Percentiles rank a stretch among this genome's conserved stretches.
Evolutionary conservation across 2,329 filamentous ascomycete genomes (phyloP).

Genomic region (Purpureocillium lavendulum): DNA sequence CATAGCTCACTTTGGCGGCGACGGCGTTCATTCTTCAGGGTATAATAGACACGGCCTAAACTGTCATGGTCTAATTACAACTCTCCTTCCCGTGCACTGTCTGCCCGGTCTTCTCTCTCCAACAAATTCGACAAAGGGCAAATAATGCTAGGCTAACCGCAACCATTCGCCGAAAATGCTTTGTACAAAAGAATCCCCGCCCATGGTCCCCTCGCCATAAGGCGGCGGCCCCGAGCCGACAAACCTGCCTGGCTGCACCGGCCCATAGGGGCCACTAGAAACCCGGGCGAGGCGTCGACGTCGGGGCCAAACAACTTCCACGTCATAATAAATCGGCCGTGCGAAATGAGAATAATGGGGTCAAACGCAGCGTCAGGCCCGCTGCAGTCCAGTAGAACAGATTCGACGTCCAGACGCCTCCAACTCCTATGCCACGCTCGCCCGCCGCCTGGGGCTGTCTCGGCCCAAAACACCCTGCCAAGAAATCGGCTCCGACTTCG

Average conservation of each 20-base stretch:
- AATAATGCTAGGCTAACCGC: conserved; percentile 14
- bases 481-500: neutral
- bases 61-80: conserved; percentile 26
- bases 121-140: conserved; percentile 8
- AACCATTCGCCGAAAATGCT: conserved; percentile 22
- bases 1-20: neutral
- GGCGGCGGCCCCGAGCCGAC: no score
- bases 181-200: conserved; percentile 22
- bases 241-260: neutral
- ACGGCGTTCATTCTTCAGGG: neutral
- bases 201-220: no score
- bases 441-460: neutral
- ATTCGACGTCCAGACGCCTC: conserved; percentile 16
- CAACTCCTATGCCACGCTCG: conserved; percentile 17
- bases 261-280: no score
- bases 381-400: conserved; percentile 15
- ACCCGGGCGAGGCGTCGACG: no score
- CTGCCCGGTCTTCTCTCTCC: no score
- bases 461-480: neutral
- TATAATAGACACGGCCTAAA: conserved; percentile 16
- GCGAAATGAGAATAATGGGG: conserved; percentile 4
- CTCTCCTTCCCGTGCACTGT: conserved; percentile 1
- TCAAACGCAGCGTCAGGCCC: conserved; percentile 3
- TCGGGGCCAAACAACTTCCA: conserved; percentile 4
- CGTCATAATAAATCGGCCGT: conserved; percentile 10